Percentiles rank a stretch among this genome's conserved stretches.
These are phyloP conservation scores for Clitopilus passeckerianus DNA, from an alignment of 768 basidiomycete genomes.

Conservation along the genomic window DNA sequence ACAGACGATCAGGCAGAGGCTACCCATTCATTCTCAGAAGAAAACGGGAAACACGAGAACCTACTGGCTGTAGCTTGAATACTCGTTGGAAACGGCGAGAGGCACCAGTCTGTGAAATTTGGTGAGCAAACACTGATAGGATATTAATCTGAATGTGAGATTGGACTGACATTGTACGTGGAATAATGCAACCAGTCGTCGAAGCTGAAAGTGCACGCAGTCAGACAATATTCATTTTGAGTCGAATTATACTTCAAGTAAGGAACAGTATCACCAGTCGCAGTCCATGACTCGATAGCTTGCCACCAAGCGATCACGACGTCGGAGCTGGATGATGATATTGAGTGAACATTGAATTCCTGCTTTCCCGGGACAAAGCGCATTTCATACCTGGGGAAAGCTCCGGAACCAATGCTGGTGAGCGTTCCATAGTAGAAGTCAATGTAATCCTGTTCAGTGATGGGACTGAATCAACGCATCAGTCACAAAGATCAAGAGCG, in stretches of 20 bases:
- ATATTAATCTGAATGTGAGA: background rate
- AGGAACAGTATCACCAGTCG: background rate
- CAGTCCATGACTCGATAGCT: background rate
- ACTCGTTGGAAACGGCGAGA: too few species aligned
- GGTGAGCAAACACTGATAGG: too few species aligned
- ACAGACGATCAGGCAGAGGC: too few species aligned
- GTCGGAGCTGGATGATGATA: background rate
- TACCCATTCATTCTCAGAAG: too few species aligned
- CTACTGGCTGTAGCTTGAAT: too few species aligned
- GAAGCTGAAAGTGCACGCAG: background rate
- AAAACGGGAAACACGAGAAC: too few species aligned
- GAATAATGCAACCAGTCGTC: background rate
- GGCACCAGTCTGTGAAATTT: too few species aligned
- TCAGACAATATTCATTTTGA: background rate
- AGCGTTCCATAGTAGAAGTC: background rate
- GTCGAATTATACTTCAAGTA: background rate
- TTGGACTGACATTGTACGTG: background rate
- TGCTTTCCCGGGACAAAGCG: too few species aligned
- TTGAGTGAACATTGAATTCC: background rate
- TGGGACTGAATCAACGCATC: background rate
- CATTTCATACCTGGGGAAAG: background rate
- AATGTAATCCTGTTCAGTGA: background rate
- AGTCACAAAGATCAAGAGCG: background rate
- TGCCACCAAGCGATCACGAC: background rate
- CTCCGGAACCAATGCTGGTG: background rate